phyloP scores from a whole-genome alignment of 768 basidiomycete genomes.

The Collybiopsis confluens region DNA sequence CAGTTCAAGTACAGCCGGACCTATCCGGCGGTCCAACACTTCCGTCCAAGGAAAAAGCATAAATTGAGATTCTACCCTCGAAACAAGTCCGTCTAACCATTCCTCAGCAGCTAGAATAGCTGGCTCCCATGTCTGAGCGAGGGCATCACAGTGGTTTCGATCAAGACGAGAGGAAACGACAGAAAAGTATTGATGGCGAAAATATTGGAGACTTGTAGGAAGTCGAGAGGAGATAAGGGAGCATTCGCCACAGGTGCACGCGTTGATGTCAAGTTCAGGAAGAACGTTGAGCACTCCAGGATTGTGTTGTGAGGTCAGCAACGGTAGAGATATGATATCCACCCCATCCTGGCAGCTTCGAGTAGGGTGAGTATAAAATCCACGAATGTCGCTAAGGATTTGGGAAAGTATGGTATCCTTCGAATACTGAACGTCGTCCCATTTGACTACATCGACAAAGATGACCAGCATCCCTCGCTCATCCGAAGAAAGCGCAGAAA shows the following conservation, averaged over 20 bases:
- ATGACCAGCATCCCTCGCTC: constrained; percentile 4
- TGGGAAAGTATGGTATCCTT: neutral
- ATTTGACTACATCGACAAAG: constrained; percentile 5
- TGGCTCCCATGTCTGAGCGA: constrained; percentile 7
- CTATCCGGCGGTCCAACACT: neutral
- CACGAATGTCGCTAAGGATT: neutral
- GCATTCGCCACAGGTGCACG: constrained; percentile 11
- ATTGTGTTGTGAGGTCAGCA: neutral
- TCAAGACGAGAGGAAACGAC: neutral
- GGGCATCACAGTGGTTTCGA: constrained; percentile 1
- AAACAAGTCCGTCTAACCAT: constrained; percentile 6
- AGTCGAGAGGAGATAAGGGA: neutral
- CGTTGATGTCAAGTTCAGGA: constrained; percentile 3
- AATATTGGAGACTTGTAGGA: neutral
- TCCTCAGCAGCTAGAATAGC: constrained; percentile 3
- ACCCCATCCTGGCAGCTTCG: constrained; percentile 8
- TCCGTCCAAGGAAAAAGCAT: constrained; percentile 6
- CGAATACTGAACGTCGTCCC: neutral
- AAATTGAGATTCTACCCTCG: constrained; percentile 6
- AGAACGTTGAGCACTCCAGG: neutral
- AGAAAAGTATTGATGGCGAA: constrained; percentile 4
- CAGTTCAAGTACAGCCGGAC: constrained; percentile 8
- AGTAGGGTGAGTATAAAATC: constrained; percentile 6
- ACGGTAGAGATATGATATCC: constrained; percentile 10
- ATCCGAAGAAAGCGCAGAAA: neutral